A percentile compares a stretch with the other conserved stretches of the same genome.
Conservation (phyloP, 805 yeast species). For the Starmerella bombicola region DNA sequence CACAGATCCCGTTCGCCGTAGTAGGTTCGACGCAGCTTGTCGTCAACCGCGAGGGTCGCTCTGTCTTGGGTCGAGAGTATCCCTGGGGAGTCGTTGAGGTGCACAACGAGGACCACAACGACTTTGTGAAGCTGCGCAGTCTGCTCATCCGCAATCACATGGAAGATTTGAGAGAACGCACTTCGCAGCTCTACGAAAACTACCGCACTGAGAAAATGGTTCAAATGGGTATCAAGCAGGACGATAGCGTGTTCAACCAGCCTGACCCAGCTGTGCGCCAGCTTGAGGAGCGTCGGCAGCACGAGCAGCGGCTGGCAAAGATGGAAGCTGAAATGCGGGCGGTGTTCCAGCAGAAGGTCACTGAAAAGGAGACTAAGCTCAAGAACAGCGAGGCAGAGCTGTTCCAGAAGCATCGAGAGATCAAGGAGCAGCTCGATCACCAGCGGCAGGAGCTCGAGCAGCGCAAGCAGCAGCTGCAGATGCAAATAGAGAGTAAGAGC, state of each 20-base stretch:
- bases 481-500: constrained; percentile 16
- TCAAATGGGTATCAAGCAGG: constrained; percentile 82
- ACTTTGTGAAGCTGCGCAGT: constrained; percentile 79
- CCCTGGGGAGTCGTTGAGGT: constrained; percentile 98
- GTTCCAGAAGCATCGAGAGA: constrained; percentile 89
- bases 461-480: constrained; percentile 59
- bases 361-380: constrained; percentile 92
- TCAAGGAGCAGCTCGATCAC: constrained; percentile 84
- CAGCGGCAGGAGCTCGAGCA: constrained; percentile 86
- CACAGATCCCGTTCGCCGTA: constrained; percentile 80
- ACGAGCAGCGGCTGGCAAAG: constrained; percentile 85
- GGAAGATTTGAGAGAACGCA: constrained; percentile 86
- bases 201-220: constrained; percentile 76
- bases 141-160: constrained; percentile 77
- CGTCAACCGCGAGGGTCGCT: constrained; percentile 55
- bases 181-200: constrained; percentile 72
- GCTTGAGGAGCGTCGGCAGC: constrained; percentile 84
- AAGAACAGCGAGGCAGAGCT: constrained; percentile 95
- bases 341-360: constrained; percentile 90
- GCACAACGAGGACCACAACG: constrained; percentile 87
- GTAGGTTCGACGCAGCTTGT: constrained; percentile 76
- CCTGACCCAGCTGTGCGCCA: constrained; percentile 86
- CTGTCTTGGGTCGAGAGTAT: constrained; percentile 80
- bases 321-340: constrained; percentile 94
- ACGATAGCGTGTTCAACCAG: constrained; percentile 82